These are phyloP conservation scores for Talaromyces marneffei DNA, from an alignment of 2,329 filamentous ascomycete genomes.

Conservation along the genomic window DNA sequence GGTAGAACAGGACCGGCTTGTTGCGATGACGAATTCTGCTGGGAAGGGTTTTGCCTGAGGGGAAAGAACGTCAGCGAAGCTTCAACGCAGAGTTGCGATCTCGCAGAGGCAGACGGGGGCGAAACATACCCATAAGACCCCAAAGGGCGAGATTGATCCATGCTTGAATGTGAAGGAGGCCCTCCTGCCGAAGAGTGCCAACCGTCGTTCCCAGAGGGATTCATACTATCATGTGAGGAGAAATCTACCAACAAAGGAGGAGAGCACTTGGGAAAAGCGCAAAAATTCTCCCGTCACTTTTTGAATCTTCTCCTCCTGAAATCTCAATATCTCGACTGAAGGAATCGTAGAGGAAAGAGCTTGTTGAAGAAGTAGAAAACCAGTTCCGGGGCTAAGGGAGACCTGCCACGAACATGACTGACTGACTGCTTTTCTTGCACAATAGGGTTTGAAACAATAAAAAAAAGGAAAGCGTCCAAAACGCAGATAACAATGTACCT, in stretches of 20 bases:
- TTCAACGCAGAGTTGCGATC: not conserved
- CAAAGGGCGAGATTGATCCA: constrained; percentile 39
- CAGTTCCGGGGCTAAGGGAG: constrained; percentile 14
- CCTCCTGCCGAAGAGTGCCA: constrained; percentile 38
- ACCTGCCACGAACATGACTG: constrained; percentile 27
- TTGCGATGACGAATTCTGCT: constrained; percentile 35
- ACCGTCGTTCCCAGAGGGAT: constrained; percentile 38
- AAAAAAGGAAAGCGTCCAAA: not conserved
- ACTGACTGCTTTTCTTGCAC: constrained; percentile 14
- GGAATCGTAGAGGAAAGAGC: not conserved
- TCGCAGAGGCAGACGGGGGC: not conserved
- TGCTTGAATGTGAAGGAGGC: constrained; percentile 37
- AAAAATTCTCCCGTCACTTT: not conserved
- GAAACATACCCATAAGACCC: constrained; percentile 40
- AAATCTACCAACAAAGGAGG: not conserved
- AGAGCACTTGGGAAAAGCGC: not conserved
- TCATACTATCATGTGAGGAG: constrained; percentile 28
- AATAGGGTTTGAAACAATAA: not conserved
- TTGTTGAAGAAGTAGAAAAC: constrained; percentile 2
- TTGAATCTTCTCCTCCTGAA: not conserved
- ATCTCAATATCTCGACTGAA: not conserved
- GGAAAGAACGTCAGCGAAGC: constrained; percentile 8
- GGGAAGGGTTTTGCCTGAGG: constrained; percentile 34
- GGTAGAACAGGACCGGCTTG: constrained; percentile 35
- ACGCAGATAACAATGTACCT: not conserved